Conservation (phyloP, 2,329 filamentous ascomycete genomes). For the Acrodontium crateriforme region DNA sequence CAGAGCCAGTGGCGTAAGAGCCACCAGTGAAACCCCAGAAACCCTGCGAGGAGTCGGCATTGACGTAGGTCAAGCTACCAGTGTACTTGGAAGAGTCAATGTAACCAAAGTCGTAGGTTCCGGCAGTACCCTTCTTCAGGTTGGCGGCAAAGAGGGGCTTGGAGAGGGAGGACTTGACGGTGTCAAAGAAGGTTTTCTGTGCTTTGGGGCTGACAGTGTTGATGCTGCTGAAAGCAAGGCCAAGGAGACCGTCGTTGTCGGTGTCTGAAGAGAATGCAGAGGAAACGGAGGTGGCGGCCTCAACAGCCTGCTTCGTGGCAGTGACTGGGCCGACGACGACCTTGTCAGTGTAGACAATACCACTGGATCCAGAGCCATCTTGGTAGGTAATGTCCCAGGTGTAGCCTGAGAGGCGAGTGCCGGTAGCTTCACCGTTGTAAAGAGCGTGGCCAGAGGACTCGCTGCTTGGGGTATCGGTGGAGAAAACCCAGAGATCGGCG, state of each 20-base stretch:
- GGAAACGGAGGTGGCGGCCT: slow-evolving; percentile 46
- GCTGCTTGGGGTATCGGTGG: slow-evolving; percentile 36
- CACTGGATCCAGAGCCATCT: slow-evolving; percentile 49
- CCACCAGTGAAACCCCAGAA: slow-evolving; percentile 43
- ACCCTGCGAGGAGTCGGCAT: slow-evolving; percentile 40
- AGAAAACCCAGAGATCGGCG: slow-evolving; percentile 55
- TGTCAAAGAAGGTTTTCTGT: slow-evolving; percentile 45
- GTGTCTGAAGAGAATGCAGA: slow-evolving; percentile 32
- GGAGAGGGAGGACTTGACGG: slow-evolving; percentile 34
- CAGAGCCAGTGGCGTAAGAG: slow-evolving; percentile 21
- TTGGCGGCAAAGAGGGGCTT: slow-evolving; percentile 42
- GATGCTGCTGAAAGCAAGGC: slow-evolving; percentile 41
- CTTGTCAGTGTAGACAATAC: slow-evolving; percentile 49
- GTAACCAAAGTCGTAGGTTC: slow-evolving; percentile 42
- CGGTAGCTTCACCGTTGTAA: slow-evolving; percentile 37
- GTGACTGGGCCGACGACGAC: slow-evolving; percentile 45
- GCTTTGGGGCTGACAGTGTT: slow-evolving; percentile 37
- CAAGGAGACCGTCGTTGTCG: slow-evolving; percentile 43
- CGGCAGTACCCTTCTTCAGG: slow-evolving; percentile 36
- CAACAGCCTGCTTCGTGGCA: slow-evolving; percentile 46
- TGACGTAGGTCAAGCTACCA: slow-evolving; percentile 39
- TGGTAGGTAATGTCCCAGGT: slow-evolving; percentile 49
- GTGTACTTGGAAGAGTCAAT: slow-evolving; percentile 39
- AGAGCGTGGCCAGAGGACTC: slow-evolving; percentile 39
- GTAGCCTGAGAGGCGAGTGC: slow-evolving; percentile 28